phyloP scores from a whole-genome alignment of 495 filamentous ascomycete species.

The Pyrenula massariospora region DNA sequence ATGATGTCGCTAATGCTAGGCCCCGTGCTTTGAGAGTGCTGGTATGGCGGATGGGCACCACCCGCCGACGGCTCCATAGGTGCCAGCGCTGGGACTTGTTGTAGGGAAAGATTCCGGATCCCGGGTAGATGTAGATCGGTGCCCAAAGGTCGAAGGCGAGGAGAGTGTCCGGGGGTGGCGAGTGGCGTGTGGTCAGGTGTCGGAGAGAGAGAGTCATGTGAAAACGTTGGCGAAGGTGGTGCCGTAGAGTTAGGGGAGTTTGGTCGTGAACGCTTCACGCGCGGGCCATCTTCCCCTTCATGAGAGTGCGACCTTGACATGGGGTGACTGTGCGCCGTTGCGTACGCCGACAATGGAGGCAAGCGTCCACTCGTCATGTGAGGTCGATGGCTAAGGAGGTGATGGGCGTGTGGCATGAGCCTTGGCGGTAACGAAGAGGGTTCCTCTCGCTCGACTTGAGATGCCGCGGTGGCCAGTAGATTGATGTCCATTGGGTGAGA shows the following conservation, averaged over 20 bases:
- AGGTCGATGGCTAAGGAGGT: slow-evolving; percentile 41
- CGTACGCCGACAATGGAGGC: slow-evolving; percentile 73
- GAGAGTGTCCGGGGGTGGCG: slow-evolving; percentile 91
- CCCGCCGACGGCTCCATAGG: slow-evolving; percentile 77
- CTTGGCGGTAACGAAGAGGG: slow-evolving; percentile 30
- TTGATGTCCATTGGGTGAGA: slow-evolving; percentile 66
- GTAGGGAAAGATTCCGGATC: slow-evolving; percentile 78
- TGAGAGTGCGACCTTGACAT: slow-evolving; percentile 91
- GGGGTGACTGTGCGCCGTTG: slow-evolving; percentile 45
- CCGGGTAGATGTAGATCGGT: slow-evolving; percentile 67
- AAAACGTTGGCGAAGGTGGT: slow-evolving; percentile 95
- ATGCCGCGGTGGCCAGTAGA: slow-evolving; percentile 82
- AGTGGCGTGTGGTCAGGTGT: slow-evolving; percentile 95
- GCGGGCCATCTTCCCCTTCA: slow-evolving; percentile 66
- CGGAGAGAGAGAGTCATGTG: slow-evolving; percentile 88
- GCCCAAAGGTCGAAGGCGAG: slow-evolving; percentile 69
- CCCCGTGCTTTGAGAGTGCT: slow-evolving; percentile 40
- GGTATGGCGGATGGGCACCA: slow-evolving; percentile 44
- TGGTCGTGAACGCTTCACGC: slow-evolving; percentile 77
- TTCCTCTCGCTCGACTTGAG: slow-evolving; percentile 73
- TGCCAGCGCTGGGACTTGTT: slow-evolving; percentile 79
- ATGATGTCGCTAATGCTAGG: slow-evolving; percentile 88
- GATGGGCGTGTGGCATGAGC: slow-evolving; percentile 27
- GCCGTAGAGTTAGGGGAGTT: slow-evolving; percentile 91
- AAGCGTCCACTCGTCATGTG: slow-evolving; percentile 53